Base-by-base conservation (phyloP, 1,284 basidiomycete genomes). In the Puccinia triticina region DNA sequence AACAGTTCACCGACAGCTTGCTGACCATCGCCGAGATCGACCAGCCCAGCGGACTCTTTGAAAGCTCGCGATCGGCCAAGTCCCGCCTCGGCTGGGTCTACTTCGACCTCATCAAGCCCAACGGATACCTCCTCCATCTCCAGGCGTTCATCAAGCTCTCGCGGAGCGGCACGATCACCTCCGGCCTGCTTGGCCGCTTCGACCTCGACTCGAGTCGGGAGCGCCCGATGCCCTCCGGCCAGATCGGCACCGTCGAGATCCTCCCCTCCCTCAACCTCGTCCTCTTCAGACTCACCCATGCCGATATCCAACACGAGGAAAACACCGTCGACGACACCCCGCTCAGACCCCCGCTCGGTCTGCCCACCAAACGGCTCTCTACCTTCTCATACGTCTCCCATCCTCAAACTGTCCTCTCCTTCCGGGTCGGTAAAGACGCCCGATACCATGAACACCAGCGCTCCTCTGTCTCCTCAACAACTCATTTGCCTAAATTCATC, bases 361-460 rank as follows among this genome's bases (percentile, higher is more conserved):
- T 77, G 14, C 59, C 76, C 48, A 77, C 76, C 12, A 77, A 77
- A 66, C 46, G 77, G 5, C 26, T 79, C 29, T 67, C 77, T 4
- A 48, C 69, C 23, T 79, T 50, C 40, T 69, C 64, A 4, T 79
- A 53, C 26, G 64, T 71, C 48, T 79, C 77, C 12, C 77, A 79
- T 48, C 64, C 46, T 16, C 18, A 50, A 14, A 46, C 59, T 7
- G 57, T 64, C 32, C 11, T 79, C 29, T 79, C 64, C 23, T 71
- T 79, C 50, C 29, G 64, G 8, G 66, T 53, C 46, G 77, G 66
- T 18, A 69, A 71, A 37, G 77, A 79, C 26, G 77, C 61, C 29
- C 48, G 77, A 34, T 78, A 78, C 59, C 77, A 78, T 69, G 77
- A 78, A 78, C 37, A 64, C n/a, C 77, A 78, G 32, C 64, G 18